Base-by-base conservation (phyloP, 2,329 filamentous ascomycete genomes). In the Calonectria pseudoturangicola region DNA sequence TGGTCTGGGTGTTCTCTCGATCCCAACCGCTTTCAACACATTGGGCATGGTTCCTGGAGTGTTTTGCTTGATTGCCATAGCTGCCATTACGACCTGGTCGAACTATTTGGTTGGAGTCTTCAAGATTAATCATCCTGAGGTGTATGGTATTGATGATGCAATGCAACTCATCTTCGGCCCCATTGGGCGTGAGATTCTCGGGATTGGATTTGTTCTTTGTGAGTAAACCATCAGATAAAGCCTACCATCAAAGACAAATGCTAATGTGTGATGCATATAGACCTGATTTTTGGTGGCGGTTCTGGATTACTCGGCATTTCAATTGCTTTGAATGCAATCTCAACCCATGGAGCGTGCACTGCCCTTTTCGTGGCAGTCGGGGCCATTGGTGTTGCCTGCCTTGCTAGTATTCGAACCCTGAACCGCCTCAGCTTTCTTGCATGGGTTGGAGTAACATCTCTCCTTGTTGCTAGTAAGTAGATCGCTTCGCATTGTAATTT, bases 131-230 rank as follows among this genome's bases (percentile, higher is more conserved):
- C 88, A 90, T 75, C 85, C 84, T 2, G 83, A 87, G 41, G 86
- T 89, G 1, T 89, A 90, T 76, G 84, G 86, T 43, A 88, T 90
- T 72, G 88, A 89, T 67, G 88, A 90, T 74, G 88, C 85, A 2
- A 88, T 87, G 30, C 74, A 75, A 4, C 81, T 88, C 36, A 81
- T 89, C 12, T 87, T 88, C 73, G 88, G 88, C 18, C 83, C 80
- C 2, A 66, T 84, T 4, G 87, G 88, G 1, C 83, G 85, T 3
- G 85, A 86, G 66, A 62, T 87, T 28, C 82, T 89, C 41, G 84
- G 80, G 4, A 71, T 73, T 39, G 75, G 77, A 7, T 82, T 84
- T 70, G 76, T 80, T 76, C 67, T 87, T 66, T 82, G 84, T 85
- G 51, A 51, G 66, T 50, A 15, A 36, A 25, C 51, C 13, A 39